Percentiles rank a stretch among this genome's conserved stretches.
These are phyloP conservation scores for Lepidium didymum DNA, from an alignment of 345 rosid genomes.

Conservation along the genomic window DNA sequence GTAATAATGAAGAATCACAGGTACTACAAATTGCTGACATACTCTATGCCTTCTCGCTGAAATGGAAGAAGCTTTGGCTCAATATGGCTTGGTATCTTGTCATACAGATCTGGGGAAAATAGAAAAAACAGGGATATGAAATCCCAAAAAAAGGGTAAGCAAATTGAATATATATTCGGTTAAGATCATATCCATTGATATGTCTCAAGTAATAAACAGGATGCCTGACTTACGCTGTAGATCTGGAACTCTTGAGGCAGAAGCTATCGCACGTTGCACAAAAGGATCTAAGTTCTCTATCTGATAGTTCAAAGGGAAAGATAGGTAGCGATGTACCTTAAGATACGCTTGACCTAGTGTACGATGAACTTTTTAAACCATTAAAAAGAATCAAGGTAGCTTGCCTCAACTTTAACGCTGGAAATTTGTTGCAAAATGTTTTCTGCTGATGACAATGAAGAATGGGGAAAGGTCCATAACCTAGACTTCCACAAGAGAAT, in stretches of 20 bases:
- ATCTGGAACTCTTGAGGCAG: constrained; percentile 60
- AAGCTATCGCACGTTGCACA: constrained; percentile 68
- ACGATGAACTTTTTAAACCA: background rate
- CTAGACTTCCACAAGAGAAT: constrained; percentile 36
- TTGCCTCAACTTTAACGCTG: constrained; percentile 58
- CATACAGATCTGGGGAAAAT: constrained; percentile 48
- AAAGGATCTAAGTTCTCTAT: constrained; percentile 71
- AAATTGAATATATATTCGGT: background rate
- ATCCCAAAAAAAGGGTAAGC: background rate
- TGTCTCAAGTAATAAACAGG: background rate
- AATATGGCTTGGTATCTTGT: constrained; percentile 56
- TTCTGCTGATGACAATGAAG: constrained; percentile 67
- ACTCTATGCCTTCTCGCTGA: constrained; percentile 96
- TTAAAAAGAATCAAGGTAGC: background rate
- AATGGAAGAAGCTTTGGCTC: constrained; percentile 91
- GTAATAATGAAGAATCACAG: constrained; percentile 12
- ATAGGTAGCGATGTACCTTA: background rate
- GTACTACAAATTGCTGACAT: constrained; percentile 13
- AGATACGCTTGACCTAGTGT: background rate
- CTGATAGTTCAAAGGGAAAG: constrained; percentile 29
- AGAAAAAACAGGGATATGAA: constrained; percentile 4
- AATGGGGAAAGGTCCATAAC: constrained; percentile 69
- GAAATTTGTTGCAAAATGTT: constrained; percentile 39
- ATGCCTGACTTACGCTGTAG: constrained; percentile 53
- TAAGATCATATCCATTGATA: background rate